phyloP scores from a whole-genome alignment of 768 basidiomycete genomes.

The Boletus tomentosulus region DNA sequence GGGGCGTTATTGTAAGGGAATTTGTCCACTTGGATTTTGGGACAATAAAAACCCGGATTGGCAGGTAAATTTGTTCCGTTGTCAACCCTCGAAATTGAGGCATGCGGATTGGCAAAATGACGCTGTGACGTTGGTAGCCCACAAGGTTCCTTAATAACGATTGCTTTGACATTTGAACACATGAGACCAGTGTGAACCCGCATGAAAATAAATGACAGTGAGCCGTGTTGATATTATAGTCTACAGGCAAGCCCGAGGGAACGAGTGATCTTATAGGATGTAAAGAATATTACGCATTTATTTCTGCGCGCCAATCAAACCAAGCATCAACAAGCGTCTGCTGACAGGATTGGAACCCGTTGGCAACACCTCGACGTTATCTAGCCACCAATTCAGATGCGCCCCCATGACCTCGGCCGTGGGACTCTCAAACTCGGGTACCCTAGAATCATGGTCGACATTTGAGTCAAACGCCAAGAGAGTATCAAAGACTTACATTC shows the following conservation, averaged over 20 bases:
- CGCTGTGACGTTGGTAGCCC: too few species aligned
- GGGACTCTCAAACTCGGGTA: slow-evolving; percentile 30
- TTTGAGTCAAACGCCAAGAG: neutral
- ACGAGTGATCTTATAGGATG: neutral
- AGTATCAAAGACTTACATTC: slow-evolving; percentile 52
- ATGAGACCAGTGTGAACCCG: too few species aligned
- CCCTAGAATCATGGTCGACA: slow-evolving; percentile 32
- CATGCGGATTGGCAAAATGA: too few species aligned
- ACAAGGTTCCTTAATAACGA: too few species aligned
- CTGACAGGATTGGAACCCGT: slow-evolving; percentile 37
- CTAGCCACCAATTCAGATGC: slow-evolving; percentile 64
- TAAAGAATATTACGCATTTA: neutral
- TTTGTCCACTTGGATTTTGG: neutral
- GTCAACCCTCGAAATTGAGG: neutral
- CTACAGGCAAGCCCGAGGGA: neutral
- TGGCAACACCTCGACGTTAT: slow-evolving; percentile 37
- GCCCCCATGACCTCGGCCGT: slow-evolving; percentile 43
- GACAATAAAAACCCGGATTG: neutral
- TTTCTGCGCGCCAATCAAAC: slow-evolving; percentile 31
- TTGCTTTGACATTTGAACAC: too few species aligned
- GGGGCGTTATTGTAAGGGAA: neutral
- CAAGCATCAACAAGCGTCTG: slow-evolving; percentile 50
- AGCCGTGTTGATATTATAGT: neutral
- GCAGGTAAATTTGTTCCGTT: neutral
- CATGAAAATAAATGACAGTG: slow-evolving; percentile 1